Conservation (phyloP, 208 protist genomes). For the Novymonas esmeraldas region DNA sequence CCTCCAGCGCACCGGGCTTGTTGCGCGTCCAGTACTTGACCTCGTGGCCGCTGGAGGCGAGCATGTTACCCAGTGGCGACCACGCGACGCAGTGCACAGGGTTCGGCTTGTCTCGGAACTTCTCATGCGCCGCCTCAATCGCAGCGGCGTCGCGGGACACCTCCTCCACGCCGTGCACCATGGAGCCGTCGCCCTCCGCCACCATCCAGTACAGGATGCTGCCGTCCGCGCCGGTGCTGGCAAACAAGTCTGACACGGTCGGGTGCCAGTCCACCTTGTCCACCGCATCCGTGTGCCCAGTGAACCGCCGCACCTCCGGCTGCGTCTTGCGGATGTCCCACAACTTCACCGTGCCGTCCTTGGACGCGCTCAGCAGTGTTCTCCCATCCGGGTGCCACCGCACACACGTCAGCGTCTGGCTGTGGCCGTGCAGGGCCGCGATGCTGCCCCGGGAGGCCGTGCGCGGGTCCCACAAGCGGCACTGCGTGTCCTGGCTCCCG, state of each 20-base stretch:
- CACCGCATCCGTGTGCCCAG: constrained; percentile 77
- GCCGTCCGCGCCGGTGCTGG: constrained; percentile 76
- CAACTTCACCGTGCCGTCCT: constrained; percentile 81
- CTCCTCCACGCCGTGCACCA: constrained; percentile 66
- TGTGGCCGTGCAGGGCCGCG: constrained; percentile 80
- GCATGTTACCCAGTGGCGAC: constrained; percentile 81
- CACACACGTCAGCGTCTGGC: constrained; percentile 76
- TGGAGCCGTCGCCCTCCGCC: constrained; percentile 65
- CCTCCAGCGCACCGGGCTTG: constrained; percentile 85
- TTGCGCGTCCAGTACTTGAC: constrained; percentile 91
- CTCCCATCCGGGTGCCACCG: constrained; percentile 85
- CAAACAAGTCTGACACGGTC: constrained; percentile 71
- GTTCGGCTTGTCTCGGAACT: constrained; percentile 82
- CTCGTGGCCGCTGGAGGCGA: constrained; percentile 77
- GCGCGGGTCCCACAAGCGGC: constrained; percentile 87
- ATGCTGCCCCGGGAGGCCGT: constrained; percentile 77
- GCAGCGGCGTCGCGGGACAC: constrained; percentile 56
- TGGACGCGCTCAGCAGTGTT: constrained; percentile 75
- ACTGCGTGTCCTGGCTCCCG: constrained; percentile 87
- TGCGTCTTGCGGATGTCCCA: constrained; percentile 88
- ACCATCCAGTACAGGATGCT: constrained; percentile 87
- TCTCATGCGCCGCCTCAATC: constrained; percentile 79
- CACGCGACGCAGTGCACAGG: constrained; percentile 77
- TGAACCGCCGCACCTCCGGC: constrained; percentile 74
- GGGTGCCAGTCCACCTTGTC: constrained; percentile 86